Conservation (phyloP, 768 basidiomycete species). For the Cystofilobasidium capitatum region DNA sequence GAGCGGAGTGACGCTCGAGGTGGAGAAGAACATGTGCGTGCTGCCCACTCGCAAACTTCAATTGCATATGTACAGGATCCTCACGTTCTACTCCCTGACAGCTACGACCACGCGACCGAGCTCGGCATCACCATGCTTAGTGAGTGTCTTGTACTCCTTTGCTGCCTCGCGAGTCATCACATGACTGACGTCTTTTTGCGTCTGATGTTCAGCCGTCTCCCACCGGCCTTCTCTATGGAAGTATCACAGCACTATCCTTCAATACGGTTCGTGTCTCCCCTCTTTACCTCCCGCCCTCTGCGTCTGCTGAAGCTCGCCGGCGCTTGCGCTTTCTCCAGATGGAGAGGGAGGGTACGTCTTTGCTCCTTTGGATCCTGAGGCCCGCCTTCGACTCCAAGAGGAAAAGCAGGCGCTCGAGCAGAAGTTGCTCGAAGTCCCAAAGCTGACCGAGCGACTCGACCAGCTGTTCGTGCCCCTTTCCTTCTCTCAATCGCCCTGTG, state of each 20-base stretch:
- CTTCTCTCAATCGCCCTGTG: not conserved
- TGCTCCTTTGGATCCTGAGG: constrained; percentile 62
- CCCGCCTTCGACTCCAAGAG: constrained; percentile 78
- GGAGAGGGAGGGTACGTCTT: constrained; percentile 93
- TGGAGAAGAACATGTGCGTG: constrained; percentile 88
- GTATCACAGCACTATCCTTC: constrained; percentile 37
- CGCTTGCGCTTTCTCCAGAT: too few species aligned
- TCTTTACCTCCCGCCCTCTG: too few species aligned
- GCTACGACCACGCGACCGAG: constrained; percentile 25
- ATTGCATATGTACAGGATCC: too few species aligned
- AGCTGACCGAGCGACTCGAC: constrained; percentile 48
- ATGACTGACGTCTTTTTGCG: not conserved
- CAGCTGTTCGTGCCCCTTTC: not conserved
- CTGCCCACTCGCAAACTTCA: not conserved
- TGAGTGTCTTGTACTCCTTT: not conserved
- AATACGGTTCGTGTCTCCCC: constrained; percentile 25
- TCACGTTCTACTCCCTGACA: too few species aligned
- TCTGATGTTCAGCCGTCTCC: constrained; percentile 26
- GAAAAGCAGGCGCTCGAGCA: constrained; percentile 84
- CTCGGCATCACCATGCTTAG: constrained; percentile 28
- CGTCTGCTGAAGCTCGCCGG: too few species aligned
- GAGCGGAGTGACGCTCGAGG: constrained; percentile 80
- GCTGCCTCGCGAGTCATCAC: not conserved
- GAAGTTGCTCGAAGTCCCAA: constrained; percentile 81
- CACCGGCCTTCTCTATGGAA: constrained; percentile 27